A percentile compares a stretch with the other conserved stretches of the same genome.
phyloP scores from a whole-genome alignment of 148 eudicot species.

The Chenopodium formosanum region DNA sequence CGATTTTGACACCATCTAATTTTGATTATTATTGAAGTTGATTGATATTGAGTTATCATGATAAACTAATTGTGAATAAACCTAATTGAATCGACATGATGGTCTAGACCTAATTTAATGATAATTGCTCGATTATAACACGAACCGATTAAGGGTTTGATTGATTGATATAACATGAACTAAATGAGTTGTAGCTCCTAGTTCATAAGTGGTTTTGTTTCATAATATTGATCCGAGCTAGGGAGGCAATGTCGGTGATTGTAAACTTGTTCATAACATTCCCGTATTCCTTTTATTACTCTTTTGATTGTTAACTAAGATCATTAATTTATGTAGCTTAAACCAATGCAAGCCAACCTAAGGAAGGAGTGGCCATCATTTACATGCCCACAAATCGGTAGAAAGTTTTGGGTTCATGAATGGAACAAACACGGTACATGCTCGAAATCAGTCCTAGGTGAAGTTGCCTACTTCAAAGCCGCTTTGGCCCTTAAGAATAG shows the following conservation, averaged over 20 bases:
- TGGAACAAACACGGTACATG: slow-evolving; percentile 65
- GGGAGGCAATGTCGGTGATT: neutral
- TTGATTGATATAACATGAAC: no score
- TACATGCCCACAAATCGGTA: slow-evolving; percentile 45
- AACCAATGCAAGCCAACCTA: slow-evolving; percentile 28
- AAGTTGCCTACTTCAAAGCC: slow-evolving; percentile 41
- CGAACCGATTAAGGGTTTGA: no score
- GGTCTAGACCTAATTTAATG: no score
- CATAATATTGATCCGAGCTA: no score
- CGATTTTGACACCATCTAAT: no score
- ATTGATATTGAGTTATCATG: no score
- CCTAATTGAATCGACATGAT: no score
- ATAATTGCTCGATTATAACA: no score
- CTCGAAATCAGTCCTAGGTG: slow-evolving; percentile 43
- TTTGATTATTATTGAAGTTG: no score
- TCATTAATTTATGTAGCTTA: slow-evolving; percentile 8
- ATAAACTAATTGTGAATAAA: no score
- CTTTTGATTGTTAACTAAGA: neutral
- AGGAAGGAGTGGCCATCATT: slow-evolving; percentile 47
- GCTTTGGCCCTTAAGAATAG: slow-evolving; percentile 38
- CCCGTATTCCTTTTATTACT: neutral
- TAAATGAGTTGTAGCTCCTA: no score
- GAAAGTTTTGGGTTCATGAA: slow-evolving; percentile 51
- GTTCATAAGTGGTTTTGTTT: no score
- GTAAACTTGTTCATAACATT: neutral